These are phyloP conservation scores for Rostrohypoxylon terebratum DNA, from an alignment of 495 filamentous ascomycete species.

Conservation along the genomic window DNA sequence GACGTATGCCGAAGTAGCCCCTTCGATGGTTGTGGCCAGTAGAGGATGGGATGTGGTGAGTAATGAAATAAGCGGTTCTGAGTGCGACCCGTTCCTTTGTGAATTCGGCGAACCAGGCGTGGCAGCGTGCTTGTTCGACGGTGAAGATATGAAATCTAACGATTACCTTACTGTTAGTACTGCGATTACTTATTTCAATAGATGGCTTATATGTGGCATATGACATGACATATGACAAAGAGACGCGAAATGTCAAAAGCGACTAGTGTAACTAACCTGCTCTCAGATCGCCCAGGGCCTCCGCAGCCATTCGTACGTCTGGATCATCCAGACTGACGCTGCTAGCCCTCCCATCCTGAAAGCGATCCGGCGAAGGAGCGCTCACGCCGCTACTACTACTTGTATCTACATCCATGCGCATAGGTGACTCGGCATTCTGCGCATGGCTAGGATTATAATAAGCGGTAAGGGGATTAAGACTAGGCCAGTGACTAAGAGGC, in stretches of 20 bases:
- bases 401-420: conserved; percentile 50
- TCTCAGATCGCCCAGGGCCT: conserved; percentile 85
- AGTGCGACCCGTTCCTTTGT: conserved; percentile 49
- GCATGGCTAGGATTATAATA: conserved; percentile 62
- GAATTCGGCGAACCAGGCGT: conserved; percentile 48
- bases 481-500: conserved; percentile 61
- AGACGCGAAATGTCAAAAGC: conserved; percentile 35
- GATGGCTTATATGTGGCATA: not conserved
- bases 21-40: conserved; percentile 81
- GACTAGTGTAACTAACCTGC: conserved; percentile 69
- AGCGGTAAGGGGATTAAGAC: conserved; percentile 64
- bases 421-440: conserved; percentile 50
- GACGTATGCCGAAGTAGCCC: conserved; percentile 82
- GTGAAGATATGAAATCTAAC: conserved; percentile 68
- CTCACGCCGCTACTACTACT: conserved; percentile 54
- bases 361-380: conserved; percentile 56
- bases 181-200: conserved; percentile 50
- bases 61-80: conserved; percentile 82
- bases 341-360: conserved; percentile 54
- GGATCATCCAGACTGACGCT: conserved; percentile 85
- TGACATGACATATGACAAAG: not conserved
- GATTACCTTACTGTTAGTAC: conserved; percentile 46
- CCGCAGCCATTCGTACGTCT: conserved; percentile 81
- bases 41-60: conserved; percentile 83
- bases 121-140: conserved; percentile 58